These are phyloP conservation scores for Aspergillus intermedius DNA, from an alignment of 2,329 filamentous ascomycete genomes.

Conservation along the genomic window DNA sequence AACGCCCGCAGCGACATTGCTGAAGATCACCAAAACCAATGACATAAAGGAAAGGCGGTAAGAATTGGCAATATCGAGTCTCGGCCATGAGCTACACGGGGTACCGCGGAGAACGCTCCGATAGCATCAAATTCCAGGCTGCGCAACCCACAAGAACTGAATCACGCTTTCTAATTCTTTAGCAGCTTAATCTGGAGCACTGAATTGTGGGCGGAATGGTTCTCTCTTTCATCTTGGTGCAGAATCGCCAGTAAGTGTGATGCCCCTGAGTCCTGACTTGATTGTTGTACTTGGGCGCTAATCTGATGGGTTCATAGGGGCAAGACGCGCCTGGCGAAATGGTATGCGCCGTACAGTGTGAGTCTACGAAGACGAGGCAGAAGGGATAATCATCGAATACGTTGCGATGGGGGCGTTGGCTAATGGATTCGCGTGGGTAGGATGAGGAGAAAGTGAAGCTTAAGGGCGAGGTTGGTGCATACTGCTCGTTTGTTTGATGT, in stretches of 20 bases:
- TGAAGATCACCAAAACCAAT: neutral
- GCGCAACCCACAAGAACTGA: conserved; percentile 7
- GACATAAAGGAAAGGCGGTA: conserved; percentile 21
- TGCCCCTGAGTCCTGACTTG: neutral
- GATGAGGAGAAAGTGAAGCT: conserved; percentile 99
- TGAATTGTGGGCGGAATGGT: conserved; percentile 41
- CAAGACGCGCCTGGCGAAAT: conserved; percentile 97
- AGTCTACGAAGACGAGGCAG: conserved; percentile 18
- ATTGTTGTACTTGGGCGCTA: conserved; percentile 8
- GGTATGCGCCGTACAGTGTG: conserved; percentile 92
- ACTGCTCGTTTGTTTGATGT: neutral
- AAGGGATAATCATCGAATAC: neutral
- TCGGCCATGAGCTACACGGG: conserved; percentile 12
- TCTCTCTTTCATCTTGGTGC: conserved; percentile 82
- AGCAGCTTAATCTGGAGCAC: neutral
- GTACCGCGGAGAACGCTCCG: conserved; percentile 18
- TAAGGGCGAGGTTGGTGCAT: conserved; percentile 74
- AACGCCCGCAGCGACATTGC: no score
- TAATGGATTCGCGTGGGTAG: conserved; percentile 30
- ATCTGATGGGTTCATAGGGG: conserved; percentile 54
- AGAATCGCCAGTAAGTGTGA: conserved; percentile 70
- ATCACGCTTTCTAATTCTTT: conserved; percentile 12
- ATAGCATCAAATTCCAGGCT: conserved; percentile 2
- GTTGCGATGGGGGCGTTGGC: neutral
- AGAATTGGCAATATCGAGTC: conserved; percentile 20